Evolutionary conservation across 2,329 filamentous ascomycete genomes (phyloP).

Genomic region (Fusarium subtropicale): DNA sequence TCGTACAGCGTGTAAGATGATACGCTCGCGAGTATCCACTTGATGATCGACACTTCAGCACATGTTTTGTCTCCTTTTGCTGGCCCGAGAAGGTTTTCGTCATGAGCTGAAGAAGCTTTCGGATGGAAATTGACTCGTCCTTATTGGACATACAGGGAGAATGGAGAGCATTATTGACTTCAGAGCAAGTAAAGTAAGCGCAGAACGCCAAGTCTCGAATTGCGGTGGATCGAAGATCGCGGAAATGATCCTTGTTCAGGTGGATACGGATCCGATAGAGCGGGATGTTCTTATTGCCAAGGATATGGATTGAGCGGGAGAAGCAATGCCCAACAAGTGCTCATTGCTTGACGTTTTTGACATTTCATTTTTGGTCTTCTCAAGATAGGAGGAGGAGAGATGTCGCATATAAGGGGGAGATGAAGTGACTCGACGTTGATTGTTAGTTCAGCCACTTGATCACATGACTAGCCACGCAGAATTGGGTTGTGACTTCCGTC

Average conservation of each 20-base stretch:
- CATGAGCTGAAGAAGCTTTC: neutral
- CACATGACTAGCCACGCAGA: constrained; percentile 9
- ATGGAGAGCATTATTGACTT: neutral
- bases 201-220: constrained; percentile 27
- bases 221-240: constrained; percentile 29
- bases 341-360: neutral
- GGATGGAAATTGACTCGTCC: neutral
- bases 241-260: constrained; percentile 26
- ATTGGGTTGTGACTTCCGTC: neutral
- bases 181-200: constrained; percentile 17
- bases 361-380: neutral
- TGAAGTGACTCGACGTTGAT: neutral
- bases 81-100: neutral
- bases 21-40: constrained; percentile 23
- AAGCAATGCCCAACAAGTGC: neutral
- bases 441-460: neutral
- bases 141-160: neutral
- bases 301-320: constrained; percentile 1
- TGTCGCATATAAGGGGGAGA: neutral
- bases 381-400: neutral
- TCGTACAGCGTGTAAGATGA: constrained; percentile 32
- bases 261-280: constrained; percentile 20
- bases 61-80: constrained; percentile 10
- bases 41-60: constrained; percentile 6
- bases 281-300: constrained; percentile 10